Conservation (phyloP, 2,329 filamentous ascomycete genomes). For the Huntiella savannae region DNA sequence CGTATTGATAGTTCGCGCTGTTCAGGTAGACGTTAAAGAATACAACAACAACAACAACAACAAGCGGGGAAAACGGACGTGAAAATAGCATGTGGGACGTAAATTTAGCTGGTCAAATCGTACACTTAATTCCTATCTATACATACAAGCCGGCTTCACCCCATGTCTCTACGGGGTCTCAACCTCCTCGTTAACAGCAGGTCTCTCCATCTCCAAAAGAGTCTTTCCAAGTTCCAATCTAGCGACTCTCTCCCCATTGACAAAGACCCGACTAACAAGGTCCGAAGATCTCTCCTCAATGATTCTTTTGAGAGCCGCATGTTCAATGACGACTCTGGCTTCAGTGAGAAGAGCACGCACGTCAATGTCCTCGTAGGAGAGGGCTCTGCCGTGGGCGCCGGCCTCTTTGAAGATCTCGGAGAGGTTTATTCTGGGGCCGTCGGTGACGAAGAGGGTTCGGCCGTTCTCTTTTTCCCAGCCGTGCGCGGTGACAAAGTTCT, state of each 20-base stretch:
- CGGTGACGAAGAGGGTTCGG: conserved; percentile 58
- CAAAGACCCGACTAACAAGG: conserved; percentile 18
- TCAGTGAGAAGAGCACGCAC: conserved; percentile 86
- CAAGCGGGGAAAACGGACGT: too few relatives aligned
- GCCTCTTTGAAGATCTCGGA: conserved; percentile 46
- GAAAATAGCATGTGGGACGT: too few relatives aligned
- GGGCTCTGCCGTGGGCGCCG: conserved; percentile 46
- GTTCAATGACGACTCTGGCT: conserved; percentile 72
- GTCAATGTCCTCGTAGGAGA: conserved; percentile 64
- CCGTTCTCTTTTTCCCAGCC: conserved; percentile 47
- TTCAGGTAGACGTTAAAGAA: too few relatives aligned
- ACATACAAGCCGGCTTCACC: too few relatives aligned
- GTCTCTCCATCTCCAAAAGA: not conserved
- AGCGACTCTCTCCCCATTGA: conserved; percentile 1
- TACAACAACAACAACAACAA: too few relatives aligned
- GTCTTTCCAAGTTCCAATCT: conserved; percentile 4
- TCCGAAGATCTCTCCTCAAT: conserved; percentile 55
- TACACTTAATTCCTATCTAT: too few relatives aligned
- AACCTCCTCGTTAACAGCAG: too few relatives aligned
- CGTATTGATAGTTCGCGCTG: too few relatives aligned
- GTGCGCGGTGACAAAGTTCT: conserved; percentile 51
- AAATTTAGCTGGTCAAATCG: too few relatives aligned
- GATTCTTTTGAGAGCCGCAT: conserved; percentile 56
- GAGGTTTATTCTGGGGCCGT: conserved; percentile 32
- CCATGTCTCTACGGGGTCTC: too few relatives aligned